Evolutionary conservation across 2,329 filamentous ascomycete genomes (phyloP), one percentile per base, ranked within the genome.

Genomic region (Herpotrichia juniperi): DNA sequence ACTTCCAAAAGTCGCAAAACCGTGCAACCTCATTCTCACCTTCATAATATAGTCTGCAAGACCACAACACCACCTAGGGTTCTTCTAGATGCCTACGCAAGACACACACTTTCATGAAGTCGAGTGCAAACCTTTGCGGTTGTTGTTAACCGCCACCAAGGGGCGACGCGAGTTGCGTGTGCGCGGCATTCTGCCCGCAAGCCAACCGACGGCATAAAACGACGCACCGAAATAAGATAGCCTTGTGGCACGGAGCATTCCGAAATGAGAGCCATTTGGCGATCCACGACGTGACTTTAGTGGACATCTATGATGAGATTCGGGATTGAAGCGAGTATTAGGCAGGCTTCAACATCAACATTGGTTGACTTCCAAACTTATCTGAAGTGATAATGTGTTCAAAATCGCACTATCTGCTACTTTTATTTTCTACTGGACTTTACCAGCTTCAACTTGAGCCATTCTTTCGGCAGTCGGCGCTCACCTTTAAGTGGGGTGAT

Each of bases 391-490:
- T n/a, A n/a, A 28, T 28, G 26, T 28, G 7, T 12, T 28, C 26
- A 28, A 12, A 12, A 28, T 6, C 7, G 26, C 7, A 7, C 7
- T 28, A 28, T 28, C 26, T 12, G 7, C 26, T 28, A 7, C 26
- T 28, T 28, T 12, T 6, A 28, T 28, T 28, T 6, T 6, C 26
- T 28, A 28, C 26, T 28, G 7, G 26, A 7, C 7, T 28, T 12
- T 28, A 28, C 12, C 26, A 28, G 7, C 26, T 28, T 35, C 32
- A 7, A 8, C 16, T 35, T n/a, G 16, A 7, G 12, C 26, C 26
- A 7, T 28, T 44, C 51, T 51, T 25, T 50, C 46, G 53, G 48
- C 49, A 45, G 42, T 51, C 50, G 50, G 50, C 51, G 44, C 47
- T 49, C 52, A 19, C 40, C 42, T 40, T 40, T 17, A 24, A 14